Conservation (phyloP, 805 yeast genomes). For the Myxozyma neotropica region DNA sequence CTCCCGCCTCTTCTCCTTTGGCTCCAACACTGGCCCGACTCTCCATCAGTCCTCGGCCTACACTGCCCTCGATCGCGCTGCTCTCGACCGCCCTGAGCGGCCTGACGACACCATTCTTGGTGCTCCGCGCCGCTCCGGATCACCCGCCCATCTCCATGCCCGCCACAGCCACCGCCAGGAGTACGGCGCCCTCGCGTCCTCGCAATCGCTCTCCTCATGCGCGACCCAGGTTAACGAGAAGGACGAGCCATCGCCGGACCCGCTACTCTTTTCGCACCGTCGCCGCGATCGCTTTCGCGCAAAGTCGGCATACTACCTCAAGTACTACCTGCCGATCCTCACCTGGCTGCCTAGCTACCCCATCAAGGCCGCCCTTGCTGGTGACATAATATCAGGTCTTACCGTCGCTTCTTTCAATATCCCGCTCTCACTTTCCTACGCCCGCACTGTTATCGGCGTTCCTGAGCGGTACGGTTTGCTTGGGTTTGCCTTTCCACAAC, state of each 20-base stretch:
- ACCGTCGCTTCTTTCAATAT: slow-evolving; percentile 89
- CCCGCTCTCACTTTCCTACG: slow-evolving; percentile 82
- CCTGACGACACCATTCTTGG: slow-evolving; percentile 31
- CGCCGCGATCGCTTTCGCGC: slow-evolving; percentile 31
- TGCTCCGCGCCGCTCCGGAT: slow-evolving; percentile 29
- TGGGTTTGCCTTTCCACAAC: slow-evolving; percentile 75
- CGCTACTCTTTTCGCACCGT: slow-evolving; percentile 27
- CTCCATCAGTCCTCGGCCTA: slow-evolving; percentile 9
- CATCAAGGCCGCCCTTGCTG: slow-evolving; percentile 44
- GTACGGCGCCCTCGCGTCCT: slow-evolving; percentile 30
- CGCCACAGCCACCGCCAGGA: slow-evolving; percentile 8
- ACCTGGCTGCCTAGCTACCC: slow-evolving; percentile 56
- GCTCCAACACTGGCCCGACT: slow-evolving; percentile 6
- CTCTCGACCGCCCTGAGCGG: slow-evolving; percentile 10
- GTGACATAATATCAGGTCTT: slow-evolving; percentile 81
- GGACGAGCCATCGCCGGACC: slow-evolving; percentile 22
- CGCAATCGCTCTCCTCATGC: slow-evolving; percentile 25
- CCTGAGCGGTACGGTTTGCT: slow-evolving; percentile 80
- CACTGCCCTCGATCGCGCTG: slow-evolving; percentile 25
- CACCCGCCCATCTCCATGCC: slow-evolving; percentile 18
- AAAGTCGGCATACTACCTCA: slow-evolving; percentile 39
- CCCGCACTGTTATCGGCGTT: slow-evolving; percentile 79
- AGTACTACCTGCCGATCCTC: slow-evolving; percentile 59
- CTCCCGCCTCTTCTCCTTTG: slow-evolving; percentile 26
- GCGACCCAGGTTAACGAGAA: slow-evolving; percentile 20